Evolutionary conservation across 2,329 filamentous ascomycete species (phyloP).

Genomic region (Calonectria hongkongensis): DNA sequence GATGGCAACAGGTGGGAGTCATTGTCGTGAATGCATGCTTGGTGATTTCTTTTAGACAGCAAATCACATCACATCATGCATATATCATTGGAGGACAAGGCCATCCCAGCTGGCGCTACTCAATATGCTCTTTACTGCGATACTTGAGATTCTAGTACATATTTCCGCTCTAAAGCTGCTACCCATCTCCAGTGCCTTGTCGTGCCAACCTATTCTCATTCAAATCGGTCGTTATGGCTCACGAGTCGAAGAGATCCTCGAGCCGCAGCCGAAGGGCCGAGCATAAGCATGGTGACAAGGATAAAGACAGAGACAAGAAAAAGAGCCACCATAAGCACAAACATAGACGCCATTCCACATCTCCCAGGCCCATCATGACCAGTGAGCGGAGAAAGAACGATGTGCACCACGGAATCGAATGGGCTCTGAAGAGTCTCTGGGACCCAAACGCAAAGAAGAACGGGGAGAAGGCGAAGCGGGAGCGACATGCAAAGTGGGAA

Average conservation of each 20-base stretch:
- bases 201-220: neutral
- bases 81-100: slow-evolving; percentile 22
- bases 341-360: neutral
- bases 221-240: neutral
- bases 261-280: neutral
- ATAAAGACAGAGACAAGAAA: slow-evolving; percentile 12
- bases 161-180: neutral
- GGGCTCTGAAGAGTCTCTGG: slow-evolving; percentile 20
- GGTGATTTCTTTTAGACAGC: slow-evolving; percentile 3
- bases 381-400: slow-evolving; percentile 34
- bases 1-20: slow-evolving; percentile 38
- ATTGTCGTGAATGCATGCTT: slow-evolving; percentile 36
- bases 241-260: slow-evolving; percentile 7
- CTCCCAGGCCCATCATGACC: slow-evolving; percentile 19
- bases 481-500: slow-evolving; percentile 26
- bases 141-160: slow-evolving; percentile 22
- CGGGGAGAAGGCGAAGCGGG: neutral
- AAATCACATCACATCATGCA: slow-evolving; percentile 25
- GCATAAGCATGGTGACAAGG: slow-evolving; percentile 8
- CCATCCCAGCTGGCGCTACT: neutral
- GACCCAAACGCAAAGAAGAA: slow-evolving; percentile 25
- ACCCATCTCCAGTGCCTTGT: neutral
- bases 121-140: slow-evolving; percentile 8
- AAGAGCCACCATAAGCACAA: neutral
- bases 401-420: slow-evolving; percentile 34